These are phyloP conservation scores for Perkinsus olseni DNA, from an alignment of 169 alveolate genomes.

Conservation along the genomic window DNA sequence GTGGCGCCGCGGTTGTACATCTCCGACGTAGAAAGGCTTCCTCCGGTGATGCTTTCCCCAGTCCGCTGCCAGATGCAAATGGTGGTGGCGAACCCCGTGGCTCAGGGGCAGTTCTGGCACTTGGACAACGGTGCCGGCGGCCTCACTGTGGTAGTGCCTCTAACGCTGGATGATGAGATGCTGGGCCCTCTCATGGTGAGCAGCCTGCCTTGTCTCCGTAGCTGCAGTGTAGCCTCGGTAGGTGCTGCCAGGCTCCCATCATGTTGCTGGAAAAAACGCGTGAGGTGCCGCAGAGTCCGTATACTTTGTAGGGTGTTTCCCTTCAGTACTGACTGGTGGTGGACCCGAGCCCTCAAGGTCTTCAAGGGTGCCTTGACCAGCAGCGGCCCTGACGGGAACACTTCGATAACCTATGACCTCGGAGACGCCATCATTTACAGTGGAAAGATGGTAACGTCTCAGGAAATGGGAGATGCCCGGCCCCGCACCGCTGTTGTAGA, in stretches of 20 bases:
- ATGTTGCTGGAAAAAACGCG: neutral
- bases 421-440: neutral
- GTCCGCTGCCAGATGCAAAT: neutral
- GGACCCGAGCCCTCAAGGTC: neutral
- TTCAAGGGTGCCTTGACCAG: neutral
- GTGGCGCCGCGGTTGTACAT: neutral
- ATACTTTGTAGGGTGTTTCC: too few species aligned
- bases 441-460: neutral
- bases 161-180: neutral
- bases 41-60: neutral
- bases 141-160: neutral
- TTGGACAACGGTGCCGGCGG: neutral
- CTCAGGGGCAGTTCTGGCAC: neutral
- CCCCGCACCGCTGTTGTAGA: neutral
- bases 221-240: neutral
- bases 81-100: neutral
- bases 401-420: neutral
- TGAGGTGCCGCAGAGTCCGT: too few species aligned
- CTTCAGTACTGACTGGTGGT: neutral
- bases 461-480: neutral
- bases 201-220: neutral
- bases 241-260: neutral
- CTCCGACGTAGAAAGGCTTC: neutral
- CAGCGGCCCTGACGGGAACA: neutral
- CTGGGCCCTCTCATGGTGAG: neutral